Percentiles rank a stretch among this genome's conserved stretches.
Evolutionary conservation across 257 asterid species (phyloP).

Genomic region (Coffea eugenioides): DNA sequence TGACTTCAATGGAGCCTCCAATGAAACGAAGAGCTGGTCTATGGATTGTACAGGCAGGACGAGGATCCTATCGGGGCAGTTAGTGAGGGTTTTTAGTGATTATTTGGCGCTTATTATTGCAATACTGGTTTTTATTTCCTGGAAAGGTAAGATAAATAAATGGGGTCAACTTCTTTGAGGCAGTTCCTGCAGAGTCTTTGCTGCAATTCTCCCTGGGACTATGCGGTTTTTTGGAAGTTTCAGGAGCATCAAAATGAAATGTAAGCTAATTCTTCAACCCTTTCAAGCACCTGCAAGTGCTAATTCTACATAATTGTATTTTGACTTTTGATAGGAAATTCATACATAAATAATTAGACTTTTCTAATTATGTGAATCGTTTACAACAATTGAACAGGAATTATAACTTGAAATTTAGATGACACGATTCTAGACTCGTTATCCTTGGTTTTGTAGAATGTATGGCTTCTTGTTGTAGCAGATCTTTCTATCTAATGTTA

Average conservation of each 20-base stretch:
- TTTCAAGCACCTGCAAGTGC: background rate
- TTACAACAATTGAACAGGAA: background rate
- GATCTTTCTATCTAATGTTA: background rate
- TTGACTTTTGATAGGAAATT: background rate
- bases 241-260: conserved; percentile 44
- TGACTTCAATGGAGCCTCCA: conserved; percentile 79
- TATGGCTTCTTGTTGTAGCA: background rate
- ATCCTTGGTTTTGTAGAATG: background rate
- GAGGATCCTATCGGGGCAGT: conserved; percentile 94
- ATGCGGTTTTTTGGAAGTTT: conserved; percentile 91
- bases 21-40: conserved; percentile 89
- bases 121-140: conserved; percentile 35
- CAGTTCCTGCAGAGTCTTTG: conserved; percentile 74
- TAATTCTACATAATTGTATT: background rate
- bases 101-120: conserved; percentile 31
- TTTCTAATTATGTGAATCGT: background rate
- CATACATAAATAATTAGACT: background rate
- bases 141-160: conserved; percentile 34
- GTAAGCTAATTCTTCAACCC: conserved; percentile 46
- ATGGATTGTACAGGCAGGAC: conserved; percentile 85
- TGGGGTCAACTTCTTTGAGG: conserved; percentile 67
- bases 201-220: conserved; percentile 81
- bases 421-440: background rate
- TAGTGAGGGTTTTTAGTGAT: conserved; percentile 39
- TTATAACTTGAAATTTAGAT: background rate